Evolutionary conservation across 345 rosid species (phyloP), one percentile per base, ranked within the genome.

Genomic region (Dimocarpus longan): DNA sequence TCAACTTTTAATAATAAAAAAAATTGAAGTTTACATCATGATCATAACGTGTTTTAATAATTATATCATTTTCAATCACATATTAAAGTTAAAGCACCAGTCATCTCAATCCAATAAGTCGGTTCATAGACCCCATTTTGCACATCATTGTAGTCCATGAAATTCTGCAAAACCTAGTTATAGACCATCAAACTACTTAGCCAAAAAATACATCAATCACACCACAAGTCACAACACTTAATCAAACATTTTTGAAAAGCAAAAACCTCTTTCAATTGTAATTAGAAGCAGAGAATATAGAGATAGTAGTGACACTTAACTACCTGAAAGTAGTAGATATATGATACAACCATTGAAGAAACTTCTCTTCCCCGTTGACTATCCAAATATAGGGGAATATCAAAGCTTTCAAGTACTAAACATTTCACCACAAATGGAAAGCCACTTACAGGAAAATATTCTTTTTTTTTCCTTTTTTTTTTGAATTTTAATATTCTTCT

Each of bases 351-450:
- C 6, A 39, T 1, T 1, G 4, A 50, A 43, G 56, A 43, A 60
- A 40, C 76, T 42, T 74, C 16, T 13, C 18, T 50, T 13, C 18
- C 3, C 26, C 21, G 64, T 75, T 75, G 71, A 66, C 71, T 32
- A 75, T 65, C 78, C 64, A 75, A 65, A 75, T 26, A 10, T 28
- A 66, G 71, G 71, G 64, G 78, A 66, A 75, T 66, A 48, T 48
- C 46, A 19, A 50, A 37, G 32, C 48, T 19, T 50, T 21, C 24
- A 4, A 75, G 37, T n/a, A 50, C 8, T n/a, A 50, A 75, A 44
- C 15, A 65, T 75, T 75, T 64, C 57, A 50, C 71, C 8, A 65
- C 3, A 48, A 75, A 75, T 11, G 21, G 71, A 50, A 64, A 66
- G 9, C 48, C 71, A 75, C 48, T 59, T 57, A 39, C 16, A 40